Evolutionary conservation across 352 stramenopile species (phyloP), one percentile per base, ranked within the genome.

Genomic region (Phytophthora hybrid): DNA sequence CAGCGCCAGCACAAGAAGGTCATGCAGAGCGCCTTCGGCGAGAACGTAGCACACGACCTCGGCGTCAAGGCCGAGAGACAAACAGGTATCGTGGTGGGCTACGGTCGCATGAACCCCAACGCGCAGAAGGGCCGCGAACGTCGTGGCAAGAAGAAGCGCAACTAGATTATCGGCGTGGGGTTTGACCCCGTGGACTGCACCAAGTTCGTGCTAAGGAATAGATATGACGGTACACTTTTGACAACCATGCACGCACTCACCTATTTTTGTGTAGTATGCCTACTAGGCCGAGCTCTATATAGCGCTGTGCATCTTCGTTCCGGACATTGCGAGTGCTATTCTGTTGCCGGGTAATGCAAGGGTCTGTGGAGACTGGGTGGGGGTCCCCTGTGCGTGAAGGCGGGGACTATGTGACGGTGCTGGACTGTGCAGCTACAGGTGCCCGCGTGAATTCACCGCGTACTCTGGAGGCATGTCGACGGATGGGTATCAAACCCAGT

Each of bases 111-210:
- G 81, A 99, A 99, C 85, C 97, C 97, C 4, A 99, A 99, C 78
- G 84, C 95, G 31, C 88, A 96, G 37, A 99, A 98, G 71, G 97
- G 97, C 34, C 93, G 97, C 53, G 97, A 99, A 77, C 91, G 97
- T 64, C 92, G 97, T 64, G 97, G 97, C 37, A 99, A 99, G 88
- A 99, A 99, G 91, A 99, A 99, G 78, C 83, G 80, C 71, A 93
- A 91, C 74, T 91, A 93, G 68, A 67, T 37, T 55, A 47, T 74
- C 29, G 21, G n/a, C 10, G 13, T 44, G 9, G 34, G 34, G 34
- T 14, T 14, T 44, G 34, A 44, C 34, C 5, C 34, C 34, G 13
- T 44, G 34, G 34, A 44, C 41, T 19, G 41, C 41, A 49, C 14
- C 44, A 16, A 51, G 44, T 51, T 51, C 18, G 44, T 51, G 44